phyloP scores from a whole-genome alignment of 768 basidiomycete genomes.

The Russula ochroleuca region DNA sequence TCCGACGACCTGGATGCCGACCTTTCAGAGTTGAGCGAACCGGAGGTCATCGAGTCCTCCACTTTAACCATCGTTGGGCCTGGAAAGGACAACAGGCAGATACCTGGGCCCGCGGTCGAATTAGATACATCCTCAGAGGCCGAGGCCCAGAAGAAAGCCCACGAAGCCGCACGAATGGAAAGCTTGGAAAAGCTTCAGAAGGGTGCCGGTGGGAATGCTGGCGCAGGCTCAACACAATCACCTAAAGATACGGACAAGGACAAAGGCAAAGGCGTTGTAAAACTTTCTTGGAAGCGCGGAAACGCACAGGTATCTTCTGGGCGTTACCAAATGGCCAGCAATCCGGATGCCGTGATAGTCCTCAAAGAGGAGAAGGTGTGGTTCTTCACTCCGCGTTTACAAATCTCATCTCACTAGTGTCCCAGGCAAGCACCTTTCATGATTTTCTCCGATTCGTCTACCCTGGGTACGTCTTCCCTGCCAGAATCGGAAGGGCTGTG shows the following conservation, averaged over 20 bases:
- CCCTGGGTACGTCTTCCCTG: conserved; percentile 62
- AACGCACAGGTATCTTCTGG: conserved; percentile 1
- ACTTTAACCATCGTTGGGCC: not conserved
- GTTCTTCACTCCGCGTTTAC: conserved; percentile 4
- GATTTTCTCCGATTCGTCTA: conserved; percentile 93
- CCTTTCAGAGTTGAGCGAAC: conserved; percentile 31
- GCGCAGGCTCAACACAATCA: conserved; percentile 17
- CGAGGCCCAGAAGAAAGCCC: conserved; percentile 35
- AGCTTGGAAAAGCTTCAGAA: conserved; percentile 63
- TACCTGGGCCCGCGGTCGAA: not conserved
- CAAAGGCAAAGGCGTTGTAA: conserved; percentile 22
- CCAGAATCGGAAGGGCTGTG: not conserved
- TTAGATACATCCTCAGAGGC: conserved; percentile 29
- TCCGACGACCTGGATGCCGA: conserved; percentile 43
- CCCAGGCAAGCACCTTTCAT: conserved; percentile 77
- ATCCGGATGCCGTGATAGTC: conserved; percentile 79
- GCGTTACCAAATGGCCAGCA: conserved; percentile 29
- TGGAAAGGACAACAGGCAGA: conserved; percentile 7
- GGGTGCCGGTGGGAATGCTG: conserved; percentile 2
- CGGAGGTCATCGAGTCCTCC: conserved; percentile 31
- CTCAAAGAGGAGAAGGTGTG: conserved; percentile 83
- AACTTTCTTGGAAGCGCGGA: conserved; percentile 20
- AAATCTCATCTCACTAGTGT: not conserved
- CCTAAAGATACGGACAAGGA: conserved; percentile 23
- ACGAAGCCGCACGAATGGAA: conserved; percentile 31